A percentile compares a stretch with the other conserved stretches of the same genome.
Conservation (phyloP, 257 asterid genomes). For the Jaltomata sinuosa region DNA sequence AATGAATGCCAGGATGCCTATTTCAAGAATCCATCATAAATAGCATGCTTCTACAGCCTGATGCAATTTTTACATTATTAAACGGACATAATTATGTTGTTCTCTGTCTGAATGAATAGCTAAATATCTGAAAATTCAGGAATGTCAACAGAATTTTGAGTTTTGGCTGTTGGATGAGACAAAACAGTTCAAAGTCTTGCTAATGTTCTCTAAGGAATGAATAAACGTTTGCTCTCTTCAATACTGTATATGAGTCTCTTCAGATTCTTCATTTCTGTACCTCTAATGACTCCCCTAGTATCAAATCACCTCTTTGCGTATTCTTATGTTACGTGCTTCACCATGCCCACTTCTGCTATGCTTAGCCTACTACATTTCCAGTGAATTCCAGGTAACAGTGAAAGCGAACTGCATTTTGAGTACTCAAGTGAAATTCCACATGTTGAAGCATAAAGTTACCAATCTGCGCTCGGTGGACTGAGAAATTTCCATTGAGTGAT, state of each 20-base stretch:
- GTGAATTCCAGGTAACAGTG: neutral
- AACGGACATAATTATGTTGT: neutral
- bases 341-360: neutral
- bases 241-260: neutral
- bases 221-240: neutral
- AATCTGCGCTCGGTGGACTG: neutral
- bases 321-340: neutral
- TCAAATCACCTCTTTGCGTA: neutral
- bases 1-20: neutral
- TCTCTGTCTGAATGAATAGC: neutral
- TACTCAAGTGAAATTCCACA: neutral
- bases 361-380: neutral
- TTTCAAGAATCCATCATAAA: constrained; percentile 5
- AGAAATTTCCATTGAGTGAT: neutral
- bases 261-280: neutral
- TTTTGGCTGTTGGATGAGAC: constrained; percentile 16
- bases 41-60: neutral
- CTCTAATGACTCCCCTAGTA: neutral
- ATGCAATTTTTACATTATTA: neutral
- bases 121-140: constrained; percentile 1
- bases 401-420: neutral
- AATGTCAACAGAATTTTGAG: constrained; percentile 33
- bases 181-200: constrained; percentile 37
- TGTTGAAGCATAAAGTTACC: neutral
- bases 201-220: constrained; percentile 16